Evolutionary conservation across 164 flowering plant species (phyloP), one percentile per base, ranked within the genome.

Genomic region (Aristolochia contorta): DNA sequence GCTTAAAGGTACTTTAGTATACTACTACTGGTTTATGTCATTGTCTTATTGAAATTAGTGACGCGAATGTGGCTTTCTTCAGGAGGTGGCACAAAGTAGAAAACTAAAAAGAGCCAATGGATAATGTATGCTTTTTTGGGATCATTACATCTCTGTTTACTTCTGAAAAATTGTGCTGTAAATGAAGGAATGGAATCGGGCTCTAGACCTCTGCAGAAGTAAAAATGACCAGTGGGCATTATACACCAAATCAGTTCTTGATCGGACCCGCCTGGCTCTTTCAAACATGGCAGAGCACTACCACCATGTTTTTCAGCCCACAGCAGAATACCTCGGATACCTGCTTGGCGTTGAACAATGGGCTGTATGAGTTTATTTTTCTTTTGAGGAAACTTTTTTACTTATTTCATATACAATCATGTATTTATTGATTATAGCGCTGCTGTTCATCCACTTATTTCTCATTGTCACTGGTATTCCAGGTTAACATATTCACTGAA

Each of bases 241-340:
- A 56, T 87, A 79, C 77, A 95, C 99, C 59, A 93, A 93, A 73
- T 85, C 99, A 56, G 87, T 86, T 54, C 97, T 93, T 63, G 99
- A 93, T 73, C 80, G 99, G 69, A 85, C 92, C 56, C 87, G 97
- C 49, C 95, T 93, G 66, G 85, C 96, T 51, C 91, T 93, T 65
- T 75, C 95, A 66, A 82, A 71, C 79, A 93, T 85, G 74, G 94
- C 92, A 57, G 99, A 93, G 75, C 76, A 72, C 65, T 93, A 90
- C 74, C 88, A 80, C 47, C 74, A 66, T 49, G 58, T 88, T 63
- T 68, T 93, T 77, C 99, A 93, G 68, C 99, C 95, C 50, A 85
- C 99, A 24, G 99, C 97, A 6, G 91, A 86, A 71, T 88, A 93
- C 70, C 93, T 93, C 53, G 99, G 97, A 51, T 75, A 88, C 51